phyloP scores from a whole-genome alignment of 2,329 filamentous ascomycete genomes.

The Fusarium sp. region DNA sequence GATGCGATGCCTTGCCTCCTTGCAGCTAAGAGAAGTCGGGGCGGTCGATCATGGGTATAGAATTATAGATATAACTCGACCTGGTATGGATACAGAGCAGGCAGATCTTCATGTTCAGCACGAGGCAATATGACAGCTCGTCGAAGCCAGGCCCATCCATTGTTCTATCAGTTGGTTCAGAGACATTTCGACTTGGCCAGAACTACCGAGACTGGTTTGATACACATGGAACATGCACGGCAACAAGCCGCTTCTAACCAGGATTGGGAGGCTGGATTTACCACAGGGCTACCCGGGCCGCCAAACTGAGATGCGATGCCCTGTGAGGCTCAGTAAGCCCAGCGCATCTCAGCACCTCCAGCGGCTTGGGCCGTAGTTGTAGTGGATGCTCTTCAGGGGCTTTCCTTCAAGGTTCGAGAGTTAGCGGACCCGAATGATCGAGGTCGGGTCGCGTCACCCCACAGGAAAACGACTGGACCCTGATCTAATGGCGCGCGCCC shows the following conservation, averaged over 20 bases:
- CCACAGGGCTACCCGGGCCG: slow-evolving; percentile 13
- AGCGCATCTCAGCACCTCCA: slow-evolving; percentile 27
- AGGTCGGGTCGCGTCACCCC: slow-evolving; percentile 34
- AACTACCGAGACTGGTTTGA: slow-evolving; percentile 33
- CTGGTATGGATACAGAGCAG: neutral
- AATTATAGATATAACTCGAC: slow-evolving; percentile 17
- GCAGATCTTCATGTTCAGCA: neutral
- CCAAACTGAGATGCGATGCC: slow-evolving; percentile 12
- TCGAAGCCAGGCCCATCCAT: neutral
- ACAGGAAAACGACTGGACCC: slow-evolving; percentile 28
- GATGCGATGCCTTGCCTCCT: slow-evolving; percentile 26
- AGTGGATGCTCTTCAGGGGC: slow-evolving; percentile 38
- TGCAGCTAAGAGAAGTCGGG: slow-evolving; percentile 35
- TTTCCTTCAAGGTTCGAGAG: slow-evolving; percentile 5
- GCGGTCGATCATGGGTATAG: slow-evolving; percentile 25
- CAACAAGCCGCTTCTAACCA: slow-evolving; percentile 29
- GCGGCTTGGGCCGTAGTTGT: slow-evolving; percentile 18
- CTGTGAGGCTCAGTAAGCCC: slow-evolving; percentile 34
- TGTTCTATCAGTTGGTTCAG: slow-evolving; percentile 1
- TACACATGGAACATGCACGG: slow-evolving; percentile 29
- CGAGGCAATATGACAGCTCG: neutral
- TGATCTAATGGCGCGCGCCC: slow-evolving; percentile 24
- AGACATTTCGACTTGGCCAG: slow-evolving; percentile 20
- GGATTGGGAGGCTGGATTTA: slow-evolving; percentile 18
- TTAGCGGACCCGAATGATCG: slow-evolving; percentile 14